A percentile compares a stretch with the other conserved stretches of the same genome.
Conservation (phyloP, 495 filamentous ascomycete species). For the Filosporella fistucella region DNA sequence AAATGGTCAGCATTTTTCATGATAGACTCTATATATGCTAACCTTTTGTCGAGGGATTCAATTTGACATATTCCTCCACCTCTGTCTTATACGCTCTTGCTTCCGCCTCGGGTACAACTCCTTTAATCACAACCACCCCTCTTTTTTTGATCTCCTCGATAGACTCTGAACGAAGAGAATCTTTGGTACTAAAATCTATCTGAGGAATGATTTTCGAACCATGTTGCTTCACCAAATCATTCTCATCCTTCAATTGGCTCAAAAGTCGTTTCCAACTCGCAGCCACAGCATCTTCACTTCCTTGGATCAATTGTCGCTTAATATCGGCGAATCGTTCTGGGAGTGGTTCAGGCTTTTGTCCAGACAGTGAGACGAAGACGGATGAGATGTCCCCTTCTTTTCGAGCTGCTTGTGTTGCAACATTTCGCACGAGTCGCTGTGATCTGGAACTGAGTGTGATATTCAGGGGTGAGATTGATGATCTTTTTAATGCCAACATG, state of each 20-base stretch:
- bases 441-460: neutral
- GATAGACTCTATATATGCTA: too few species aligned
- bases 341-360: slow-evolving; percentile 56
- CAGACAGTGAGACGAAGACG: slow-evolving; percentile 76
- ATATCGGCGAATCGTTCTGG: slow-evolving; percentile 70
- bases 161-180: slow-evolving; percentile 29
- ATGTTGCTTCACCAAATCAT: slow-evolving; percentile 35
- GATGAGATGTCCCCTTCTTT: slow-evolving; percentile 74
- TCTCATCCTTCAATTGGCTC: slow-evolving; percentile 45
- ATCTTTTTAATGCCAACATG: neutral
- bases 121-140: slow-evolving; percentile 58
- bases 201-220: slow-evolving; percentile 49
- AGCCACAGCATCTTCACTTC: slow-evolving; percentile 56
- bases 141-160: slow-evolving; percentile 51
- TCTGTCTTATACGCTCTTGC: slow-evolving; percentile 55
- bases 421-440: neutral
- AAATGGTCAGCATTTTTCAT: too few species aligned
- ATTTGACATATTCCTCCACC: slow-evolving; percentile 53
- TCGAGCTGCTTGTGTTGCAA: slow-evolving; percentile 13
- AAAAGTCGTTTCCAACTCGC: slow-evolving; percentile 71
- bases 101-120: slow-evolving; percentile 54
- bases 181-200: slow-evolving; percentile 50
- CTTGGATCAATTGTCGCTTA: slow-evolving; percentile 59
- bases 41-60: slow-evolving; percentile 56
- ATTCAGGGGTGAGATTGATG: neutral